A percentile compares a stretch with the other conserved stretches of the same genome.
Conservation (phyloP, 1,284 basidiomycete genomes). For the Coniophora puteana region DNA sequence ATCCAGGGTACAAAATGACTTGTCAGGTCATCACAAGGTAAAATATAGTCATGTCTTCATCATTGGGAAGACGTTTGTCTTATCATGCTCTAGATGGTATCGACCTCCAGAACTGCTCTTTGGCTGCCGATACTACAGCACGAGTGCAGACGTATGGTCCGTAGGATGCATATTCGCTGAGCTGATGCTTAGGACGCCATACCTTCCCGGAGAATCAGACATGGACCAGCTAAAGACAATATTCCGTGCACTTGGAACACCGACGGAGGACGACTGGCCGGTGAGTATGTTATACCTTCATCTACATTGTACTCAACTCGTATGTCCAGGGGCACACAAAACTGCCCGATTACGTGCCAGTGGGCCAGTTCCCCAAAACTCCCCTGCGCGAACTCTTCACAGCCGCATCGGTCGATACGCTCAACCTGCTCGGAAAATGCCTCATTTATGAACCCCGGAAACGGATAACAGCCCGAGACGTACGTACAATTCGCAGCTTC, state of each 20-base stretch:
- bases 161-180: constrained; percentile 96
- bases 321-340: constrained; percentile 73
- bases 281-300: constrained; percentile 37
- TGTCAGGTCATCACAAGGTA: constrained; percentile 96
- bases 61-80: background rate
- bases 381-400: constrained; percentile 86
- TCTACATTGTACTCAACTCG: background rate
- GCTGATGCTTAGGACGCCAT: constrained; percentile 92
- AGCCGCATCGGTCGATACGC: constrained; percentile 83
- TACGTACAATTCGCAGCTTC: too few relatives aligned
- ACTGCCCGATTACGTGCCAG: constrained; percentile 85
- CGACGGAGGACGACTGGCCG: constrained; percentile 96
- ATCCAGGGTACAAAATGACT: constrained; percentile 95
- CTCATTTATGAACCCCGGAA: constrained; percentile 85
- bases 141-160: constrained; percentile 91
- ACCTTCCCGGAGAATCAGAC: constrained; percentile 90
- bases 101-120: constrained; percentile 92
- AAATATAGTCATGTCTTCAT: constrained; percentile 12
- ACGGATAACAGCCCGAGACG: constrained; percentile 80
- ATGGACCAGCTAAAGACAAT: constrained; percentile 96
- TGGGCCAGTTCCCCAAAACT: constrained; percentile 80
- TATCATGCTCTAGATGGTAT: constrained; percentile 79
- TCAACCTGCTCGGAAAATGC: constrained; percentile 81
- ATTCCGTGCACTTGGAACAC: constrained; percentile 92
- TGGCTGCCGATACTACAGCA: constrained; percentile 84